These are phyloP conservation scores for Panicum miliaceum DNA, from an alignment of 176 grass and related monocot species.

Conservation along the genomic window DNA sequence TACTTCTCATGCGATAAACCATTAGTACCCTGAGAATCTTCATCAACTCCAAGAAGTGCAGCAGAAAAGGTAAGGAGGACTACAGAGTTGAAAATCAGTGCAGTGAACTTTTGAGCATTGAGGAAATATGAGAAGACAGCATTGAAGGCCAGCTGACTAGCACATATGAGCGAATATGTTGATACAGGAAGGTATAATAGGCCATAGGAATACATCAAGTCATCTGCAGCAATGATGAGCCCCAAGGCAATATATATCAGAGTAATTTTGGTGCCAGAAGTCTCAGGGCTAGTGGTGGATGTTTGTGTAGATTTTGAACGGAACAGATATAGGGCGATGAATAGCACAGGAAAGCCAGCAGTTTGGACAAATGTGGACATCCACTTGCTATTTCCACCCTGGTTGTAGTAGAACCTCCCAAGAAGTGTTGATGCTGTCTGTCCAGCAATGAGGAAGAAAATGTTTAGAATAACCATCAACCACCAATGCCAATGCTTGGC, in stretches of 20 bases:
- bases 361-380: conserved; percentile 80
- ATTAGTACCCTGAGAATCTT: conserved; percentile 44
- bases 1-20: conserved; percentile 51
- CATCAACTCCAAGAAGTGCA: conserved; percentile 70
- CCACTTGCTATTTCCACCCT: conserved; percentile 96
- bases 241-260: conserved; percentile 76
- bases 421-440: conserved; percentile 71
- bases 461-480: conserved; percentile 62
- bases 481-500: conserved; percentile 63
- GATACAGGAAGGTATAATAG: conserved; percentile 88
- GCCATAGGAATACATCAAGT: conserved; percentile 96
- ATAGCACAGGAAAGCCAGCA: conserved; percentile 70
- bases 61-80: conserved; percentile 80
- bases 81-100: conserved; percentile 76
- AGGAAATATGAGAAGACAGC: conserved; percentile 82
- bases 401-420: conserved; percentile 92
- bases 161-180: conserved; percentile 90
- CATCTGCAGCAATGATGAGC: conserved; percentile 75
- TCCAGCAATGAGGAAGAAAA: conserved; percentile 73
- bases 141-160: conserved; percentile 94
- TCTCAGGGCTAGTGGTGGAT: conserved; percentile 24
- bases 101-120: conserved; percentile 84
- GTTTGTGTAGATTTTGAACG: conserved; percentile 36
- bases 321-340: conserved; percentile 59
- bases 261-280: conserved; percentile 50